Percentiles rank a stretch among this genome's conserved stretches.
Conservation (phyloP, 1,139 yeast genomes). For the Blastobotrys apis region DNA sequence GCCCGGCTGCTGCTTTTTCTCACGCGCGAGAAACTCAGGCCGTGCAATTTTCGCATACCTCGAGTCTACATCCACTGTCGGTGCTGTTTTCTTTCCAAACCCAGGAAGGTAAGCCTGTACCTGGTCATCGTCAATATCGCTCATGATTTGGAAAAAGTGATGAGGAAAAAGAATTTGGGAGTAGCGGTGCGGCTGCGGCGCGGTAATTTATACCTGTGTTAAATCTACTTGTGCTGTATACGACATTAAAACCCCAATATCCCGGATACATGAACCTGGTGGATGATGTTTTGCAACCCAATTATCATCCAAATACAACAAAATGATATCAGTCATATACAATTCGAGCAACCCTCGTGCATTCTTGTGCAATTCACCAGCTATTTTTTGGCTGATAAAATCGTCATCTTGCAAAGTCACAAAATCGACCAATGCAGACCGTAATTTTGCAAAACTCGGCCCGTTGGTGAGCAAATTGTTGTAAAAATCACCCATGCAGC, state of each 20-base stretch:
- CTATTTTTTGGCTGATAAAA: too few relatives aligned
- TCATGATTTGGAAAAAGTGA: too few relatives aligned
- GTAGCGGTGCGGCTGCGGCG: too few relatives aligned
- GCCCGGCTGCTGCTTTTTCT: constrained; percentile 6
- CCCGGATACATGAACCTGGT: background rate
- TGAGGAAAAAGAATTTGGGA: too few relatives aligned
- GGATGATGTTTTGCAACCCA: background rate
- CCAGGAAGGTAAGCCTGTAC: constrained; percentile 7
- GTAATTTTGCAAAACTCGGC: too few relatives aligned
- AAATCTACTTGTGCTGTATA: background rate
- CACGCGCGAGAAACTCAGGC: constrained; percentile 18
- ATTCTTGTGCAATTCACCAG: too few relatives aligned
- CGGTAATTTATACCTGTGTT: too few relatives aligned
- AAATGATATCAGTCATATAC: background rate
- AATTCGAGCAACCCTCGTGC: background rate
- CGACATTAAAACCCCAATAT: background rate
- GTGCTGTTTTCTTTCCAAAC: constrained; percentile 10
- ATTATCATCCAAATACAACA: background rate
- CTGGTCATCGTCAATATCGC: constrained; percentile 7
- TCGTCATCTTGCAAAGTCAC: too few relatives aligned
- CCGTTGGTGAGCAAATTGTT: too few relatives aligned
- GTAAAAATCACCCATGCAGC: too few relatives aligned
- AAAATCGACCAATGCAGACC: too few relatives aligned
- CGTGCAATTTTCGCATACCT: constrained; percentile 19
- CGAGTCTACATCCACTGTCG: constrained; percentile 11